Conservation (phyloP, 306 rosid species). For the Prunus mume region DNA sequence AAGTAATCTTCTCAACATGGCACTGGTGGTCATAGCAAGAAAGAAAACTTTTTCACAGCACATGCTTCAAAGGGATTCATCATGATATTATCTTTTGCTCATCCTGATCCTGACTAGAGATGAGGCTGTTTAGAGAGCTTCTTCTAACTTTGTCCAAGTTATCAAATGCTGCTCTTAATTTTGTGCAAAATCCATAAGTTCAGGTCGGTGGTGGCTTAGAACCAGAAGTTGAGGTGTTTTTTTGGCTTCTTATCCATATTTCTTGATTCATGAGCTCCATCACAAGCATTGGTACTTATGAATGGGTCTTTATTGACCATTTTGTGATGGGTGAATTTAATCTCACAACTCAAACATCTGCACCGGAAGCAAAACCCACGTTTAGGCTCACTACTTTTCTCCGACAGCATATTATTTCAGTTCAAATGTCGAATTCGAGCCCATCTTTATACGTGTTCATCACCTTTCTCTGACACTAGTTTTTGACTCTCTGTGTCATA, state of each 20-base stretch:
- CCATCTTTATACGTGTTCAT: constrained; percentile 10
- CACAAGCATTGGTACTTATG: not conserved
- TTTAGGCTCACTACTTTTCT: constrained; percentile 35
- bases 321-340: constrained; percentile 18
- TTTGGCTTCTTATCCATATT: constrained; percentile 13
- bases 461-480: constrained; percentile 15
- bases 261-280: constrained; percentile 17
- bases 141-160: not conserved
- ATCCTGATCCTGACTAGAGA: not conserved
- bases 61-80: not conserved
- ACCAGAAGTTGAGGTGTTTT: not conserved
- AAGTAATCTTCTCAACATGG: not conserved
- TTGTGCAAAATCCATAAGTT: not conserved
- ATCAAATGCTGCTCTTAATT: not conserved
- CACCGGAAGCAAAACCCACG: not conserved
- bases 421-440: constrained; percentile 20
- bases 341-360: constrained; percentile 26
- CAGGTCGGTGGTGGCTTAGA: not conserved
- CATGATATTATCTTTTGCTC: not conserved
- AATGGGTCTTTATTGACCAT: constrained; percentile 38
- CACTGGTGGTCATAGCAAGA: not conserved
- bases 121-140: not conserved
- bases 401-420: constrained; percentile 42
- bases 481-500: not conserved
- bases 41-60: not conserved